Base-by-base conservation (phyloP, 2,329 filamentous ascomycete genomes). In the Amesomyces nigricolor region DNA sequence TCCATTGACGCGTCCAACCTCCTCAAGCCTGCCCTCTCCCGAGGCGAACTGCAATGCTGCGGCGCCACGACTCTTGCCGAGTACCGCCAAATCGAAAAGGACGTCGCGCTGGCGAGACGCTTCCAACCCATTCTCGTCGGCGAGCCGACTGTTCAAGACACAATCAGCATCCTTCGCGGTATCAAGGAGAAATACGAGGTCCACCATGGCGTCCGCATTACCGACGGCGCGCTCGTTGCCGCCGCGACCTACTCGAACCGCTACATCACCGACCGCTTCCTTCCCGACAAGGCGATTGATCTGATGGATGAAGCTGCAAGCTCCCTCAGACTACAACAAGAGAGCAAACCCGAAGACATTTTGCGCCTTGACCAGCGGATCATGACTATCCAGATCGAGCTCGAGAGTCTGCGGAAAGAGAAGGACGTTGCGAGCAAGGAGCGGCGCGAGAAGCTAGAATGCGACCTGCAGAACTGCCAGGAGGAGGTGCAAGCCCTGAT, bases 121-220 rank as follows among this genome's bases (percentile, higher is more conserved):
- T 97, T 99, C 70, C 94, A 99, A 66, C 91, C 94, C 0, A 96
- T 99, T 55, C 72, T 90, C 37, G 91, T 99, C n/a, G 88, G 86
- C 58, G 94, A 99, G 65, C 94, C 94, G 0, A 86, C 83, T 0
- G 91, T 97, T 0, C 84, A 89, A 63, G 91, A 96, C 63, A 96
- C 94, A 0, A 91, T 99, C 59, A 96, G 90, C 49, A 97, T 99
- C 55, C 76, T 99, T 0, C 85, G 94, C 66, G 94, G 92, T 47
- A 96, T 99, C 75, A 97, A 97, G 68, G 91, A 97, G 67, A 89
- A 91, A 62, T 99, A 99, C 66, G 94, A 97, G 70, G 89, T 97
- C 0, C 94, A 97, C 63, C 94, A 99, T 66, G 92, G 94, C 72
- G 92, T 97, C 0, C 81, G 91, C 52, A 97, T 99, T 62, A 95